Base-by-base conservation (phyloP, 2,329 filamentous ascomycete genomes). In the Alternaria longipes region DNA sequence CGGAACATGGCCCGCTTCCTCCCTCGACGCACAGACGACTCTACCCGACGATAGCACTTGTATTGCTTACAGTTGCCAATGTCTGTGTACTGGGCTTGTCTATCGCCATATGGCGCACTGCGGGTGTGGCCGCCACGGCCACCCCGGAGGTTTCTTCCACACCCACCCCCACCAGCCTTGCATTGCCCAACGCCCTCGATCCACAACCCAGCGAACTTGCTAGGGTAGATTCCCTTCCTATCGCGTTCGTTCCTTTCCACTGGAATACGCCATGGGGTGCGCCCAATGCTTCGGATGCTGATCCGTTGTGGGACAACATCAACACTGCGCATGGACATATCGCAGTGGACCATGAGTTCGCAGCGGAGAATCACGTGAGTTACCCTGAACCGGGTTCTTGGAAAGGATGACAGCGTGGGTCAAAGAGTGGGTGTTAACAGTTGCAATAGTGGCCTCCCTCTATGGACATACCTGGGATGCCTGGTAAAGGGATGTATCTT, bases 281-380 rank as follows among this genome's bases (percentile, higher is more conserved):
- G 11, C 42, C 56, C 20, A 59, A 55, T 12, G 56, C 62, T 30
- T 66, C 63, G 8, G 64, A 69, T 22, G 66, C 57, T 11, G 65
- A 73, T 36, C 41, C 44, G 14, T 59, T 70, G 14, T 75, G 73
- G 73, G 62, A 74, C 8, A 55, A 46, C 1, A 73, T 75, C 44
- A 59, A 62, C 20, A 68, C 68, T 8, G 59, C 71, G 14, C 73
- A 75, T 52, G 73, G 72, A 20, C 66, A 74, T 47, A 64, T 75
- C 16, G 68, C 72, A 12, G 60, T 74, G 16, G 73, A 74, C 46
- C 63, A 61, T 12, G 20, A 66, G 42, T 71, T 64, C 64, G 72
- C 72, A 3, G 55, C 54, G 22, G 40, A 45, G 49, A 68, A 60
- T 22, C 41, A 46, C 47, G 59, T 60, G 57, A 68, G 57, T 62